Evolutionary conservation across 1,284 basidiomycete species (phyloP).

Genomic region (Cutaneotrichosporon dermatis): DNA sequence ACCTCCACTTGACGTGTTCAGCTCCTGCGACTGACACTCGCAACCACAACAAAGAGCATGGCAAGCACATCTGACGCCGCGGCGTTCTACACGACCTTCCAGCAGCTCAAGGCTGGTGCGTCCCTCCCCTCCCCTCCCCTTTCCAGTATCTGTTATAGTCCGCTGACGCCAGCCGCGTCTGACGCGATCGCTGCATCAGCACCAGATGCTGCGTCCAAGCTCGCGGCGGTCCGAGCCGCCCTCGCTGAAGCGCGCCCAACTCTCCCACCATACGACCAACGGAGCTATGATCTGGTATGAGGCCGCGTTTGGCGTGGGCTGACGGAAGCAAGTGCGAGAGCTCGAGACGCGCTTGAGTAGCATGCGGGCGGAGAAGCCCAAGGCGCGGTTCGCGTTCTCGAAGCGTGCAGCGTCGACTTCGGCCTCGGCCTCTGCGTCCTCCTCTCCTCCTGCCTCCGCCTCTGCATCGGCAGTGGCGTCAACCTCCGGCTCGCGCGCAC

Average conservation of each 20-base stretch:
- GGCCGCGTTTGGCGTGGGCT: not conserved
- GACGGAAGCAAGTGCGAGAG: constrained; percentile 57
- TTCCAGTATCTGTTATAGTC: not conserved
- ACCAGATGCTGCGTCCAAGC: not conserved
- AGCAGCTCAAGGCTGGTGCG: constrained; percentile 10
- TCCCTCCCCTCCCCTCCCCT: not conserved
- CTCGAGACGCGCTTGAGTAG: constrained; percentile 57
- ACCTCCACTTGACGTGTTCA: no score
- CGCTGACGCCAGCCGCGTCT: constrained; percentile 5
- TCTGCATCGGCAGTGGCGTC: no score
- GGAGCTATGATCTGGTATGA: constrained; percentile 63
- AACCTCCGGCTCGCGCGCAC: not conserved
- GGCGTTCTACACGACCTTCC: constrained; percentile 29
- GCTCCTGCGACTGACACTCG: no score
- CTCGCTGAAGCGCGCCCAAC: constrained; percentile 61
- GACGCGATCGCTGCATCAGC: not conserved
- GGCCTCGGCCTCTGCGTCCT: no score
- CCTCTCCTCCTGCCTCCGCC: no score
- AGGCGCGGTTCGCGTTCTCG: constrained; percentile 63
- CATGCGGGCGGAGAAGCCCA: constrained; percentile 53
- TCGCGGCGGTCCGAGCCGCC: constrained; percentile 27
- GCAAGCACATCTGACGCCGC: constrained; percentile 18
- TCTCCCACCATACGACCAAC: constrained; percentile 68
- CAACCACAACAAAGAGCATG: not conserved
- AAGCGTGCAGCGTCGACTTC: constrained; percentile 53